Percentiles rank a stretch among this genome's conserved stretches.
These are phyloP conservation scores for Petunia hybrid DNA, from an alignment of 305 asterid species.

Conservation along the genomic window DNA sequence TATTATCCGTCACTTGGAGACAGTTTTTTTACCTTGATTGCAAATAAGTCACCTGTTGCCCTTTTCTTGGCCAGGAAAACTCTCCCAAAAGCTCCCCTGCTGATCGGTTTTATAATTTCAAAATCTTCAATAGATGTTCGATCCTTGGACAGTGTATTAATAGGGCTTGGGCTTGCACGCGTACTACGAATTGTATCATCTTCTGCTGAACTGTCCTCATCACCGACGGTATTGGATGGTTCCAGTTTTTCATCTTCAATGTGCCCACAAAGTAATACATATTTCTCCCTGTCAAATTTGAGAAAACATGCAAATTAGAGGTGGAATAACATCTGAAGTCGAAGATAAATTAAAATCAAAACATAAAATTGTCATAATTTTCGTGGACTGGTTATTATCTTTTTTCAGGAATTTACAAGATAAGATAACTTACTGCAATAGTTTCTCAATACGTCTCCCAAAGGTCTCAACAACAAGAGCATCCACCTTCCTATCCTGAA, in stretches of 20 bases:
- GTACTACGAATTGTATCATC: conserved; percentile 81
- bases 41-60: conserved; percentile 97
- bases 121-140: conserved; percentile 97
- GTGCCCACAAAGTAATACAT: conserved; percentile 85
- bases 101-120: conserved; percentile 98
- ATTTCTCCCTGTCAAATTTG: conserved; percentile 85
- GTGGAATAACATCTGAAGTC: conserved; percentile 25
- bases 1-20: conserved; percentile 32
- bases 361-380: conserved; percentile 14
- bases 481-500: conserved; percentile 96
- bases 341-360: conserved; percentile 8
- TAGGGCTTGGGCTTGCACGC: conserved; percentile 95
- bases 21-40: conserved; percentile 81
- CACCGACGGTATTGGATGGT: conserved; percentile 50
- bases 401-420: conserved; percentile 36
- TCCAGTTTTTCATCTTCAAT: conserved; percentile 85
- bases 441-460: conserved; percentile 96
- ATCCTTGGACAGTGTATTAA: conserved; percentile 76
- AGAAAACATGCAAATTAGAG: conserved; percentile 40
- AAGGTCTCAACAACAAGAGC: conserved; percentile 99
- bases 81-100: conserved; percentile 99
- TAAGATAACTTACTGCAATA: conserved; percentile 81
- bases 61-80: conserved; percentile 95
- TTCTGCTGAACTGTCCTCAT: conserved; percentile 76
- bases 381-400: background rate